Evolutionary conservation across 1,284 basidiomycete genomes (phyloP).

Genomic region (Sanghuangporus sanghuang): DNA sequence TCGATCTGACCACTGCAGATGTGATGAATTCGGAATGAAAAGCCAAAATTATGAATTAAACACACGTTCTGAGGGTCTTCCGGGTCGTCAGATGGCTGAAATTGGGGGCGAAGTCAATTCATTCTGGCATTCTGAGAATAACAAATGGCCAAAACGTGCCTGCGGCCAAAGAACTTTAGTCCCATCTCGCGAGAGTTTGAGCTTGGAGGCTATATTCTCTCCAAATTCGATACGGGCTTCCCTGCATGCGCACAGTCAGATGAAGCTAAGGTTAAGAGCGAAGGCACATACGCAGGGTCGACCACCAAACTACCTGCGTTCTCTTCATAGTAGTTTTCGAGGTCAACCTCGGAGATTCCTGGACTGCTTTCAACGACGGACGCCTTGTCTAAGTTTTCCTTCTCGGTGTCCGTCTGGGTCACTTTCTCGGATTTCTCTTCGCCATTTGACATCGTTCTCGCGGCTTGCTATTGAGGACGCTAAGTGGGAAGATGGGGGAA

Average conservation of each 20-base stretch:
- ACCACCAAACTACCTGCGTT: constrained; percentile 56
- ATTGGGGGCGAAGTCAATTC: background rate
- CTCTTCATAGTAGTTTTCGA: constrained; percentile 47
- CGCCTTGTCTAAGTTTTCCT: constrained; percentile 4
- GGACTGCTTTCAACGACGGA: constrained; percentile 9
- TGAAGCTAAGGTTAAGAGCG: constrained; percentile 21
- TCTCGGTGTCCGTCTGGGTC: background rate
- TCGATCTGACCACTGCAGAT: constrained; percentile 36
- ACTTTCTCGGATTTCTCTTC: background rate
- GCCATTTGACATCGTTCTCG: background rate
- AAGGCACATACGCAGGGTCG: constrained; percentile 45
- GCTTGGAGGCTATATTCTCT: constrained; percentile 38
- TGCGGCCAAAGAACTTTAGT: constrained; percentile 10
- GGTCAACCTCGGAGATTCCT: constrained; percentile 29
- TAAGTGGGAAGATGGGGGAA: background rate
- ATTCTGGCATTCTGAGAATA: background rate
- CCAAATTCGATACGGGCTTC: constrained; percentile 52
- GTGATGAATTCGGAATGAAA: background rate
- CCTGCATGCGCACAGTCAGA: constrained; percentile 28
- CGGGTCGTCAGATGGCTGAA: constrained; percentile 59
- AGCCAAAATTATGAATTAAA: background rate
- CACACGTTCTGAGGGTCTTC: constrained; percentile 64
- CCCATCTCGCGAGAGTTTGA: constrained; percentile 36
- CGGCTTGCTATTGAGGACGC: background rate
- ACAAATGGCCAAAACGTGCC: background rate